Percentiles rank a stretch among this genome's conserved stretches.
These are phyloP conservation scores for Penium margaritaceum DNA, from an alignment of 139 green algal species.

Conservation along the genomic window DNA sequence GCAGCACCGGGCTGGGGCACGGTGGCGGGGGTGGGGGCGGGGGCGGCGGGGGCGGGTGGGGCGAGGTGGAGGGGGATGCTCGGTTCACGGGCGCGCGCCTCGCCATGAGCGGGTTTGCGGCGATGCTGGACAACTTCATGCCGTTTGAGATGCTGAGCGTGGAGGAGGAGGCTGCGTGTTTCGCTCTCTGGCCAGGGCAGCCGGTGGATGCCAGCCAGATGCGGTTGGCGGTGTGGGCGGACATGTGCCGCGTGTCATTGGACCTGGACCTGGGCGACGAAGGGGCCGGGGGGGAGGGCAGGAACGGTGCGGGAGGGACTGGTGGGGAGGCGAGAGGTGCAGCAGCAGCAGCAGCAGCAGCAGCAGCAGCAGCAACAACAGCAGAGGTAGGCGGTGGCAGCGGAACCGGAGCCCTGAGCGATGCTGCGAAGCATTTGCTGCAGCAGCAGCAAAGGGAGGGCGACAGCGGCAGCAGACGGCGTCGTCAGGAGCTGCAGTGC, in stretches of 20 bases:
- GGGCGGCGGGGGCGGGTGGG: background rate
- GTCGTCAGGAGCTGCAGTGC: conserved; percentile 11
- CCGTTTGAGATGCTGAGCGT: conserved; percentile 27
- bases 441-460: no score
- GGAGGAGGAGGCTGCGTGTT: conserved; percentile 38
- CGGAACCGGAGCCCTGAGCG: no score
- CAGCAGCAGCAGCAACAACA: no score
- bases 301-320: background rate
- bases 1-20: no score
- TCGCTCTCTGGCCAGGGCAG: conserved; percentile 27
- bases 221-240: conserved; percentile 14
- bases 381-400: no score
- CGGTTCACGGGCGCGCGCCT: conserved; percentile 40
- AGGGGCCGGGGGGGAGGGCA: background rate
- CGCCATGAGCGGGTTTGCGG: conserved; percentile 1
- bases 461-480: no score
- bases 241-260: conserved; percentile 9
- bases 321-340: background rate
- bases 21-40: no score
- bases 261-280: conserved; percentile 9
- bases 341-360: background rate
- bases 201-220: conserved; percentile 32
- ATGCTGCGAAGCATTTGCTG: no score
- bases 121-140: conserved; percentile 32
- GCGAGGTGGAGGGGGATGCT: conserved; percentile 4